Percentiles rank a stretch among this genome's conserved stretches.
These are phyloP conservation scores for Laguncularia racemosa DNA, from an alignment of 345 rosid species.

Conservation along the genomic window DNA sequence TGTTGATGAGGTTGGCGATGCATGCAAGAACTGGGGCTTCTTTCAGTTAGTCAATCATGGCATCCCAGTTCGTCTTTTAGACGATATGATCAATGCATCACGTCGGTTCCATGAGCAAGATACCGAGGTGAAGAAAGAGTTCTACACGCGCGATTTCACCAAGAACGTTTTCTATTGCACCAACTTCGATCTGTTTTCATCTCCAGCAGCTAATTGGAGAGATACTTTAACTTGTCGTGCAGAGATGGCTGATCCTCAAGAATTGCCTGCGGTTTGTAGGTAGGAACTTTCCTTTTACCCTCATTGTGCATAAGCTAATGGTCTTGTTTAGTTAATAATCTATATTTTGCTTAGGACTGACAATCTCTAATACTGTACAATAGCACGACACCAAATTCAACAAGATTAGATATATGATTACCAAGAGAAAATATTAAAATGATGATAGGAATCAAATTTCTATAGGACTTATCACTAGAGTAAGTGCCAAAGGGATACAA, in stretches of 20 bases:
- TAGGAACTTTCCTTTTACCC: not conserved
- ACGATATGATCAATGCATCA: slow-evolving; percentile 3
- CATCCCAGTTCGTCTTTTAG: slow-evolving; percentile 3
- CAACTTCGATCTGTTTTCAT: slow-evolving; percentile 20
- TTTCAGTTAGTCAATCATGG: slow-evolving; percentile 15
- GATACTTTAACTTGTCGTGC: slow-evolving; percentile 20
- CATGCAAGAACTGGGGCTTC: slow-evolving; percentile 15
- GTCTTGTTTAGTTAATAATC: no score
- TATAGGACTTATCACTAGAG: no score
- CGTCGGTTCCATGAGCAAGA: slow-evolving; percentile 12
- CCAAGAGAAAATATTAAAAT: no score
- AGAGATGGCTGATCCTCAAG: slow-evolving; percentile 21
- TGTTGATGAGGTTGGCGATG: not conserved
- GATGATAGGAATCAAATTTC: no score
- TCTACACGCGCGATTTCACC: slow-evolving; percentile 5
- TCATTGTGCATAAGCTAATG: no score
- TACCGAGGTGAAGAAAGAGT: slow-evolving; percentile 11
- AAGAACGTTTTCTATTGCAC: slow-evolving; percentile 3
- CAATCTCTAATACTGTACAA: no score
- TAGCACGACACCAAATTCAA: no score
- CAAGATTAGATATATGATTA: no score
- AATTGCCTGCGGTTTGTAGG: slow-evolving; percentile 22
- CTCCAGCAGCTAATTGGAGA: slow-evolving; percentile 32
- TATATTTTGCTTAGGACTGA: no score
- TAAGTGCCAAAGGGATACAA: no score